phyloP scores from a whole-genome alignment of 1,139 yeast species.

The Arxiozyma heterogenica region DNA sequence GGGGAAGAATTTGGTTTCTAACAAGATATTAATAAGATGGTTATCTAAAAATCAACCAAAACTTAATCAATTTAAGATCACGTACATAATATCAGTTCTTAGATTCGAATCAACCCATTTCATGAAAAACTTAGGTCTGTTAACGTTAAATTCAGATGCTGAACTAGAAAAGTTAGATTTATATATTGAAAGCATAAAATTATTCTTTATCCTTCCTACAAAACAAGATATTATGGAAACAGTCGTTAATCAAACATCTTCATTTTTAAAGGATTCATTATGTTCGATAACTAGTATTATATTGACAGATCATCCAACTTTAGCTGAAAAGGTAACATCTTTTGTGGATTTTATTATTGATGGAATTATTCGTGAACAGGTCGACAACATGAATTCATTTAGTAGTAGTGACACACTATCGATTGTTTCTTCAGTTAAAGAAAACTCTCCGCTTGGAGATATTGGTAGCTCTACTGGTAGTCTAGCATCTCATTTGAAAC shows the following conservation, averaged over 20 bases:
- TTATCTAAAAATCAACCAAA: conserved; percentile 5
- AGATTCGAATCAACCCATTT: conserved; percentile 21
- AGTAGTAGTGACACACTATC: conserved; percentile 7
- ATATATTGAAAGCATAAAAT: conserved; percentile 25
- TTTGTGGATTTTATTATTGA: conserved; percentile 20
- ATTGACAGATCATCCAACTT: conserved; percentile 16
- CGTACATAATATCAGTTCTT: conserved; percentile 23
- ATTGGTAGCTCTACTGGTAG: background rate
- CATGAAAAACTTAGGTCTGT: conserved; percentile 12
- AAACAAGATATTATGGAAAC: conserved; percentile 13
- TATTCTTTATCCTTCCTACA: conserved; percentile 22
- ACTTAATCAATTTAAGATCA: conserved; percentile 17
- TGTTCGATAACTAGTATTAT: conserved; percentile 22
- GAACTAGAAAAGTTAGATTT: conserved; percentile 18
- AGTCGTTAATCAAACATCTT: conserved; percentile 16
- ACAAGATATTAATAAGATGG: conserved; percentile 1
- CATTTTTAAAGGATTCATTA: conserved; percentile 20
- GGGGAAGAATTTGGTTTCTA: conserved; percentile 11
- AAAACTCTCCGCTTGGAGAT: conserved; percentile 5
- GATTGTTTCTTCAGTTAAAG: conserved; percentile 4
- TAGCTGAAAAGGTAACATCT: conserved; percentile 19
- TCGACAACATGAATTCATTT: conserved; percentile 12
- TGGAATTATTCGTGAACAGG: conserved; percentile 17
- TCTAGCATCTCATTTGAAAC: background rate
- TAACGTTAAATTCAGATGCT: conserved; percentile 9